Evolutionary conservation across 305 asterid species (phyloP).

Genomic region (Solanum hybrid): DNA sequence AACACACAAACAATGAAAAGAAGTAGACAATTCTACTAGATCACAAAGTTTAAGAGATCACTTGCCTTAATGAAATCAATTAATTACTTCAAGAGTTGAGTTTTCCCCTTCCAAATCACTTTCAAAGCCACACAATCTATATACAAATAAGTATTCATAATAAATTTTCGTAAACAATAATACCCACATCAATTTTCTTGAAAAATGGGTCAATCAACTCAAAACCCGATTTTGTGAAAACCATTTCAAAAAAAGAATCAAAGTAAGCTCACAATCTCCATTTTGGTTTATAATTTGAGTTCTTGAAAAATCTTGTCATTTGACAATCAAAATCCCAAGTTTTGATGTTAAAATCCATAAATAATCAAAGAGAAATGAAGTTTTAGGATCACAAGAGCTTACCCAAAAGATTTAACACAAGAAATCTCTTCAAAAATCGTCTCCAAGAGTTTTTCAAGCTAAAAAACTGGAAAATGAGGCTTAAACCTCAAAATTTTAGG

Average conservation of each 20-base stretch:
- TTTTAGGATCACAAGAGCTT: background rate
- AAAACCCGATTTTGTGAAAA: background rate
- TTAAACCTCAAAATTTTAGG: background rate
- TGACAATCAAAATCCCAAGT: background rate
- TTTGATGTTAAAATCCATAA: background rate
- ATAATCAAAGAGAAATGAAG: background rate
- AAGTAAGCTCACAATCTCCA: background rate
- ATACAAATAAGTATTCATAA: background rate
- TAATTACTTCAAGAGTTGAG: background rate
- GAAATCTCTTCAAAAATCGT: background rate
- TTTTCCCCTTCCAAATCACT: background rate
- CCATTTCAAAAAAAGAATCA: background rate
- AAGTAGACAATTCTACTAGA: background rate
- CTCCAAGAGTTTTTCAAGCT: background rate
- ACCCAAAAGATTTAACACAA: background rate
- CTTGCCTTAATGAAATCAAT: background rate
- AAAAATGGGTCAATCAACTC: background rate
- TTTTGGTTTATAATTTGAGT: background rate
- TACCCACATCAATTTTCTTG: background rate
- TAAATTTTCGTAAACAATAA: background rate
- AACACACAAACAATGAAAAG: background rate
- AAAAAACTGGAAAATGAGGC: background rate
- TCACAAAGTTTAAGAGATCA: background rate
- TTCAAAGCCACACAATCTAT: background rate
- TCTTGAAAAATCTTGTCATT: background rate